Evolutionary conservation across 1,139 yeast species (phyloP).

Genomic region (Nakaseomyces sp.): DNA sequence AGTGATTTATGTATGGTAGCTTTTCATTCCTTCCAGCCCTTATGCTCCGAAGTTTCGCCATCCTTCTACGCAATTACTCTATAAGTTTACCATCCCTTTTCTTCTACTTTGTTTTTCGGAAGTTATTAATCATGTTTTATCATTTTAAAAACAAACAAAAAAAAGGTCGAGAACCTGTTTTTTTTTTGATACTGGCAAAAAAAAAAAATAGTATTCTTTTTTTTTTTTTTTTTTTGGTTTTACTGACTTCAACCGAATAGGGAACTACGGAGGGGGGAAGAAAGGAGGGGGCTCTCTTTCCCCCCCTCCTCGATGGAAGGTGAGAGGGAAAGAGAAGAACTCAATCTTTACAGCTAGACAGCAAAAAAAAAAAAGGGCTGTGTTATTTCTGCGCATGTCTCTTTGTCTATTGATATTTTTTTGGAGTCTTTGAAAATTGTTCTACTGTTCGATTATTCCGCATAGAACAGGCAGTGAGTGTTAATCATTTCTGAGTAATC

Average conservation of each 20-base stretch:
- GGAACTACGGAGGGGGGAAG: no score
- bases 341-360: no score
- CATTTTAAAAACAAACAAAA: not conserved
- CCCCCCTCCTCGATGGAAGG: not conserved
- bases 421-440: not conserved
- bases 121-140: not conserved
- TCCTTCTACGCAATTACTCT: not conserved
- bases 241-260: no score
- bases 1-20: no score
- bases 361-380: no score
- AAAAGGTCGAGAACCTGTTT: not conserved
- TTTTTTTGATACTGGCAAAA: no score
- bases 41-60: not conserved
- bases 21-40: no score
- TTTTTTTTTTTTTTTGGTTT: no score
- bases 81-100: not conserved
- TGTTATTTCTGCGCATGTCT: no score
- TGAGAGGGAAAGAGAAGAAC: not conserved
- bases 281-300: no score
- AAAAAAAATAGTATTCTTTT: no score
- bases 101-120: not conserved
- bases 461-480: not conserved
- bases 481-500: slow-evolving; percentile 2
- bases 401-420: no score
- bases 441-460: not conserved